phyloP scores from a whole-genome alignment of 257 asterid species.

The Salvia miltiorrhiza region DNA sequence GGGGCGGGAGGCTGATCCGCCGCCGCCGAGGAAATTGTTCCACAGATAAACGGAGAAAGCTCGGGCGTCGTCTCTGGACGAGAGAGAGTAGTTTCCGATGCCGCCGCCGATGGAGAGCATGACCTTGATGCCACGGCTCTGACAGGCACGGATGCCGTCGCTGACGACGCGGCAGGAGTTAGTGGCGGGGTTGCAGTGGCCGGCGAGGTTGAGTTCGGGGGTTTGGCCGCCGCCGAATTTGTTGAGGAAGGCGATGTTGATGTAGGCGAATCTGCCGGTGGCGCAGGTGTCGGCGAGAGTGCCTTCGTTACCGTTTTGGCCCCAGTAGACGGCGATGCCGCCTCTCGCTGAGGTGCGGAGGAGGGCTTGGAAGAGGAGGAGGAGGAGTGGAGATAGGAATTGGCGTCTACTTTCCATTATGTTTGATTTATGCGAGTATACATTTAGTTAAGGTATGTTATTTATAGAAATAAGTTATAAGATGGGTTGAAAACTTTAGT shows the following conservation, averaged over 20 bases:
- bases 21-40: constrained; percentile 63
- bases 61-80: constrained; percentile 52
- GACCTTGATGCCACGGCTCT: constrained; percentile 46
- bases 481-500: background rate
- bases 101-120: constrained; percentile 76
- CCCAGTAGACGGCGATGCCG: constrained; percentile 74
- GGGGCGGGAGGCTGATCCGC: constrained; percentile 45
- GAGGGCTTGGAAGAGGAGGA: constrained; percentile 24
- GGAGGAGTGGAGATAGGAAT: constrained; percentile 14
- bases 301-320: constrained; percentile 76
- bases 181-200: constrained; percentile 66
- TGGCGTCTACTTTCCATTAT: constrained; percentile 26
- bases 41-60: constrained; percentile 44
- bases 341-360: constrained; percentile 26
- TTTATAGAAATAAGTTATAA: constrained; percentile 17
- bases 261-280: constrained; percentile 47
- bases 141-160: constrained; percentile 47
- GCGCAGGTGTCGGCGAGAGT: constrained; percentile 65
- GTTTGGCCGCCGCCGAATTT: constrained; percentile 57
- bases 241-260: constrained; percentile 63
- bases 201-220: constrained; percentile 72
- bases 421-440: background rate
- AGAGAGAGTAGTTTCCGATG: constrained; percentile 51
- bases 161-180: constrained; percentile 39
- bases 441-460: background rate